These are phyloP conservation scores for Eremomyces bilateralis DNA, from an alignment of 495 filamentous ascomycete genomes.

Conservation along the genomic window DNA sequence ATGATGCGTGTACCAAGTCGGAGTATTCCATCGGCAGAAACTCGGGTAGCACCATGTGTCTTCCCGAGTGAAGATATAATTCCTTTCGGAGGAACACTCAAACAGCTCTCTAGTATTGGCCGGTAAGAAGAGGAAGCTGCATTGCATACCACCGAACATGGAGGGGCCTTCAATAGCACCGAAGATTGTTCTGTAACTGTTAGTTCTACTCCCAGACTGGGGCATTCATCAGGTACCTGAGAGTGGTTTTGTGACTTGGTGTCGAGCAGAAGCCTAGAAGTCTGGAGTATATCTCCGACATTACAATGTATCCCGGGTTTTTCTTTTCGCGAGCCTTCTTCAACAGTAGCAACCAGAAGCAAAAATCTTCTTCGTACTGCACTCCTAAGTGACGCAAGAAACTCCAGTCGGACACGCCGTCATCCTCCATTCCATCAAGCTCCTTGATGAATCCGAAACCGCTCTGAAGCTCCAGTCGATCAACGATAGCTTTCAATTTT, in stretches of 20 bases:
- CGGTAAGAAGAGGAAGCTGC: no score
- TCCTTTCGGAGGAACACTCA: no score
- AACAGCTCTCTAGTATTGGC: no score
- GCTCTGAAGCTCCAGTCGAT: slow-evolving; percentile 1
- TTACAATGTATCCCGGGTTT: not conserved
- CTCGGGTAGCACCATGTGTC: not conserved
- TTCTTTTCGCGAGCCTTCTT: not conserved
- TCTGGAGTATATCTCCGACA: slow-evolving; percentile 4
- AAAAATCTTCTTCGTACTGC: not conserved
- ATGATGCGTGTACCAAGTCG: slow-evolving; percentile 1
- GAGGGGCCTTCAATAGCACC: no score
- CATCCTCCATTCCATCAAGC: slow-evolving; percentile 1
- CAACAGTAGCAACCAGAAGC: slow-evolving; percentile 2
- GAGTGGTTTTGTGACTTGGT: no score
- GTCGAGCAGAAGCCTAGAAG: no score
- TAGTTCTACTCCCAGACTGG: no score
- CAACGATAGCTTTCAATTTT: not conserved
- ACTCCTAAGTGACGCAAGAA: slow-evolving; percentile 2
- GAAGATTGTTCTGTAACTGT: no score
- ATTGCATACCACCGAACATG: no score
- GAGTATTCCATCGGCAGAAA: slow-evolving; percentile 1
- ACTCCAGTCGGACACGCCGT: not conserved
- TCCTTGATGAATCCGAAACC: slow-evolving; percentile 3
- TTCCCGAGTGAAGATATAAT: no score
- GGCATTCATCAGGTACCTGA: no score